Conservation (phyloP, 768 basidiomycete species). For the Boletus rubropictus region DNA sequence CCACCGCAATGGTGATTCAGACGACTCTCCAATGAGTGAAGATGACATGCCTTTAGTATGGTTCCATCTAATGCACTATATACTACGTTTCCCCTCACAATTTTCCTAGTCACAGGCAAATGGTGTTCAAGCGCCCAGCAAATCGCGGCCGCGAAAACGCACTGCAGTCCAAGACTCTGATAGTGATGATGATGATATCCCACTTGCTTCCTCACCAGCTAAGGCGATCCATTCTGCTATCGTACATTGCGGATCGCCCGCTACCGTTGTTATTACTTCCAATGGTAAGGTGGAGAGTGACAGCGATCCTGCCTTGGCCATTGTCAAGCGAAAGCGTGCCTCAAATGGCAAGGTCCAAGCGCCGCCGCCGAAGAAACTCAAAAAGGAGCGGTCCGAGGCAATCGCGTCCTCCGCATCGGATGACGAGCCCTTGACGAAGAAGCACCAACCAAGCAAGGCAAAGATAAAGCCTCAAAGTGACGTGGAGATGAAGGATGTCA, state of each 20-base stretch:
- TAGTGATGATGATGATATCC: slow-evolving; percentile 62
- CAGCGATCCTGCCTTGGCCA: slow-evolving; percentile 39
- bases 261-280: slow-evolving; percentile 28
- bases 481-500: slow-evolving; percentile 38
- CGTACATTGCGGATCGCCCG: slow-evolving; percentile 37
- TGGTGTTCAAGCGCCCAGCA: slow-evolving; percentile 37
- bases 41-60: slow-evolving; percentile 69
- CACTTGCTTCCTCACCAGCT: slow-evolving; percentile 66
- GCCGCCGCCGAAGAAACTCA: slow-evolving; percentile 63
- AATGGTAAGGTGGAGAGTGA: slow-evolving; percentile 39
- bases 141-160: slow-evolving; percentile 44
- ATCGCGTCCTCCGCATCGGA: slow-evolving; percentile 26
- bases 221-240: slow-evolving; percentile 42
- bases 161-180: slow-evolving; percentile 47
- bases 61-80: slow-evolving; percentile 10
- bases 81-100: slow-evolving; percentile 18
- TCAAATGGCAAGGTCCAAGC: slow-evolving; percentile 45
- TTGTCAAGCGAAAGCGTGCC: slow-evolving; percentile 41
- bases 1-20: slow-evolving; percentile 34
- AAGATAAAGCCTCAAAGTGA: slow-evolving; percentile 47
- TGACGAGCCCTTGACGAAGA: slow-evolving; percentile 32
- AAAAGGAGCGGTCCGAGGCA: slow-evolving; percentile 38
- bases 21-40: slow-evolving; percentile 54
- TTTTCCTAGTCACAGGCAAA: slow-evolving; percentile 50
- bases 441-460: slow-evolving; percentile 29